Evolutionary conservation across 805 yeast genomes (phyloP), one percentile per base, ranked within the genome.

Genomic region (Torulaspora delbrueckii): DNA sequence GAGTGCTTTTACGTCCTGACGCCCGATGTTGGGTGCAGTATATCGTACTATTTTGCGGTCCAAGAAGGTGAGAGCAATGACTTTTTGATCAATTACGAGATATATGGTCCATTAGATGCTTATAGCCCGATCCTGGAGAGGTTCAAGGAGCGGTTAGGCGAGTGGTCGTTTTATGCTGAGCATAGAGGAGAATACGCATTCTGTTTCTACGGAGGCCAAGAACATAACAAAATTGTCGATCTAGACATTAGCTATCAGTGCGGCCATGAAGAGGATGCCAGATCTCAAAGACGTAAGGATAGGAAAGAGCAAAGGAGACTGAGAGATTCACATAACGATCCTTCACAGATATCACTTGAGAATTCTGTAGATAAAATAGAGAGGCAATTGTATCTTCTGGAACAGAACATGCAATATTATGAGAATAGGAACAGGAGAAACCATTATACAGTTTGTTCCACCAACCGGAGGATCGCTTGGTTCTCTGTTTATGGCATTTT

Each of bases 391-490:
- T 77, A 75, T 54, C 71, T 72, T 9, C 69, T 85, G 50, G 70
- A 75, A 56, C 75, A 75, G 54, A 71, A 81, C 31, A 70, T 91
- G 62, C 86, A 83, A 57, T 85, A 90, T 68, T 89, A 90, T 74
- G 85, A 82, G 68, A 82, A 95, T 9, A 83, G 99, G 72, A 91
- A 86, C 68, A 81, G 81, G 70, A 79, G 98, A 70, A 91, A 91
- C 70, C 93, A 87, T 79, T 84, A 43, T 43, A 83, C 89, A 31
- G 88, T 83, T 41, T 74, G 71, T 54, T 77, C 84, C 12, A 82
- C 87, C 4, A 84, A 78, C 56, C 62, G 71, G 8, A 71, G 87
- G 65, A 80, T 82, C 48, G 76, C 77, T 50, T 74, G 77, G 71
- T 81, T 82, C 56, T 80, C 86, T n/a, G 64, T 81, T 19, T 74